Evolutionary conservation across 2,329 filamentous ascomycete genomes (phyloP).

Genomic region (Alternaria alternata): DNA sequence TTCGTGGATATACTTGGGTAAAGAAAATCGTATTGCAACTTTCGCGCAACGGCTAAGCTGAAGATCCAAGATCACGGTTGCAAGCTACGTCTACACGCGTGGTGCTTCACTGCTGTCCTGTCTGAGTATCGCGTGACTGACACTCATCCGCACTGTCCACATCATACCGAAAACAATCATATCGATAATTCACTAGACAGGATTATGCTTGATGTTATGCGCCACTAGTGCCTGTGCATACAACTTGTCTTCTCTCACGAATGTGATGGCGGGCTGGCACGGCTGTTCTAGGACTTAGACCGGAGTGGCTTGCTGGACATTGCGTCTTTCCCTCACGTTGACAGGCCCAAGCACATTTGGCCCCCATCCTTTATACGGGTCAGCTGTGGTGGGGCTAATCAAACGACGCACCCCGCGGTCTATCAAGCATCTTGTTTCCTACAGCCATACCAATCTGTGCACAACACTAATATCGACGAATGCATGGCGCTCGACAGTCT

Average conservation of each 20-base stretch:
- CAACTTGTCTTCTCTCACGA: no score
- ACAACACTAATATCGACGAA: no score
- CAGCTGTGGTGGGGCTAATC: neutral
- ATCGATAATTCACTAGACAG: neutral
- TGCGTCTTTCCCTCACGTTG: neutral
- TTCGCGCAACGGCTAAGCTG: neutral
- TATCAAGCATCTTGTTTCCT: fast-evolving
- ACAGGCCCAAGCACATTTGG: neutral
- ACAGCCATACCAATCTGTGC: neutral
- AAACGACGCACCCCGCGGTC: neutral
- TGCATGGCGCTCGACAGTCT: neutral
- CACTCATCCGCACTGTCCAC: neutral
- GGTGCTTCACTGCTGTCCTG: no score
- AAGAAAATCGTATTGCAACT: no score
- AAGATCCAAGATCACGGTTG: no score
- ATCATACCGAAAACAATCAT: neutral
- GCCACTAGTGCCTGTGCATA: no score
- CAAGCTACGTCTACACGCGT: no score
- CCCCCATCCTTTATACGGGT: neutral
- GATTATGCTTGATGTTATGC: neutral
- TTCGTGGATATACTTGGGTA: neutral
- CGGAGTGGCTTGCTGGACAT: neutral
- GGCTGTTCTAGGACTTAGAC: fast-evolving
- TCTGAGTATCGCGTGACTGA: neutral
- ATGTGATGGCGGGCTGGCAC: fast-evolving